Conservation (phyloP, 2,329 filamentous ascomycete genomes). For the Cytospora piceicola region DNA sequence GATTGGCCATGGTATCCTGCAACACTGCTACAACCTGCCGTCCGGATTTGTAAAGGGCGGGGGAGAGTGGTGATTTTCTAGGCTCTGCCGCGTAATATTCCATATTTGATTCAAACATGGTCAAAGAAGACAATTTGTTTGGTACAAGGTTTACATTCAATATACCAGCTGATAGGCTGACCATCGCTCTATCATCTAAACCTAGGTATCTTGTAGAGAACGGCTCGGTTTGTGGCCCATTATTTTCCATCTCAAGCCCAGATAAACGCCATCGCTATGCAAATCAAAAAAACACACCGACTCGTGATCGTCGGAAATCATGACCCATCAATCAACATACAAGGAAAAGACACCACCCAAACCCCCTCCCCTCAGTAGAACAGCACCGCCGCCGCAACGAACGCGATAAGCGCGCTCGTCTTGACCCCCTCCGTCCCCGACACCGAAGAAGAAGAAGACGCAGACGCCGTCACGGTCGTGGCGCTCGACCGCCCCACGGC, state of each 20-base stretch:
- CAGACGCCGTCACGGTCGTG: conserved; percentile 30
- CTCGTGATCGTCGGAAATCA: conserved; percentile 7
- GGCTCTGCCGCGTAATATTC: background rate
- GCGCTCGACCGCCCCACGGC: conserved; percentile 32
- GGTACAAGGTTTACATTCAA: background rate
- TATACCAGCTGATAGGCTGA: background rate
- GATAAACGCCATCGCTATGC: conserved; percentile 40
- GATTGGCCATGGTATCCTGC: no score
- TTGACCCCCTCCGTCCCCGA: conserved; percentile 29
- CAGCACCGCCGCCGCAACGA: conserved; percentile 48
- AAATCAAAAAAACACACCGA: conserved; percentile 14
- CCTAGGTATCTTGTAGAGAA: background rate
- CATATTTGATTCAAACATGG: background rate
- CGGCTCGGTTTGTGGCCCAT: conserved; percentile 8
- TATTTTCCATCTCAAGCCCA: conserved; percentile 12
- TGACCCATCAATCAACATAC: background rate
- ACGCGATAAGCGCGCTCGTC: conserved; percentile 48
- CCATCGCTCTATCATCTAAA: background rate
- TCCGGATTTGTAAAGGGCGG: no score
- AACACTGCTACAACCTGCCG: no score
- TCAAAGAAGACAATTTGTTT: background rate
- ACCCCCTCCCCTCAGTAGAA: conserved; percentile 37
- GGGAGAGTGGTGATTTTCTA: no score
- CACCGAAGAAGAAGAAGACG: conserved; percentile 18
- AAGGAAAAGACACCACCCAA: background rate